These are phyloP conservation scores for Aspergillus ostianus DNA, from an alignment of 495 filamentous ascomycete genomes.

Conservation along the genomic window DNA sequence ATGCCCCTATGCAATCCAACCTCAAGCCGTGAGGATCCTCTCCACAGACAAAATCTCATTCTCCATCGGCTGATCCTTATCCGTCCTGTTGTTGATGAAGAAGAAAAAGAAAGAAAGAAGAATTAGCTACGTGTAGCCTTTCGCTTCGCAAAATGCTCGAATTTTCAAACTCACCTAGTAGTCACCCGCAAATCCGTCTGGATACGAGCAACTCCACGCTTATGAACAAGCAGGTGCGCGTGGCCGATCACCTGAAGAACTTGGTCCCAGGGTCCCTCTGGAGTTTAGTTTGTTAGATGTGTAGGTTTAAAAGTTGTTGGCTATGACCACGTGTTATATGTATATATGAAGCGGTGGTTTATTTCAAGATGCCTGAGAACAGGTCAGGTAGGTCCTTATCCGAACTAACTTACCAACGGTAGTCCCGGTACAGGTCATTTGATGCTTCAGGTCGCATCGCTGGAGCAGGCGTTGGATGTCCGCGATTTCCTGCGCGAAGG, in stretches of 20 bases:
- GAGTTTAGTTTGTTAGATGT: neutral
- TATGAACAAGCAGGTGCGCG: slow-evolving; percentile 75
- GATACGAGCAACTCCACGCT: slow-evolving; percentile 67
- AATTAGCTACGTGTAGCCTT: too few relatives aligned
- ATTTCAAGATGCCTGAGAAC: too few relatives aligned
- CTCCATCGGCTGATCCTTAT: slow-evolving; percentile 26
- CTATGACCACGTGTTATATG: too few relatives aligned
- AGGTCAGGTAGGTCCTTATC: too few relatives aligned
- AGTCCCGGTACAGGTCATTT: slow-evolving; percentile 83
- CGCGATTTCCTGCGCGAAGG: slow-evolving; percentile 76
- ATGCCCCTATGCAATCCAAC: neutral
- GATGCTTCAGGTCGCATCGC: slow-evolving; percentile 65
- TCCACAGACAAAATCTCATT: slow-evolving; percentile 20
- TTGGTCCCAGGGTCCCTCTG: slow-evolving; percentile 78
- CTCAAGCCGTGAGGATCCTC: slow-evolving; percentile 11
- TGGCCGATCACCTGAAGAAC: slow-evolving; percentile 78
- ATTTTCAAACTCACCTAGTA: slow-evolving; percentile 54
- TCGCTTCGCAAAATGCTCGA: too few relatives aligned
- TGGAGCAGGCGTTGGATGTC: slow-evolving; percentile 74
- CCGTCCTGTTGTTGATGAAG: slow-evolving; percentile 15
- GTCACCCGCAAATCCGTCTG: slow-evolving; percentile 82
- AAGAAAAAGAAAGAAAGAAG: too few relatives aligned
- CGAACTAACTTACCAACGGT: slow-evolving; percentile 73
- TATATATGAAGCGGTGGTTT: too few relatives aligned
- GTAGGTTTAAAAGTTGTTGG: slow-evolving; percentile 10